A percentile compares a stretch with the other conserved stretches of the same genome.
Evolutionary conservation across 768 basidiomycete species (phyloP).

Genomic region (Porpolomopsis calyptriformis): DNA sequence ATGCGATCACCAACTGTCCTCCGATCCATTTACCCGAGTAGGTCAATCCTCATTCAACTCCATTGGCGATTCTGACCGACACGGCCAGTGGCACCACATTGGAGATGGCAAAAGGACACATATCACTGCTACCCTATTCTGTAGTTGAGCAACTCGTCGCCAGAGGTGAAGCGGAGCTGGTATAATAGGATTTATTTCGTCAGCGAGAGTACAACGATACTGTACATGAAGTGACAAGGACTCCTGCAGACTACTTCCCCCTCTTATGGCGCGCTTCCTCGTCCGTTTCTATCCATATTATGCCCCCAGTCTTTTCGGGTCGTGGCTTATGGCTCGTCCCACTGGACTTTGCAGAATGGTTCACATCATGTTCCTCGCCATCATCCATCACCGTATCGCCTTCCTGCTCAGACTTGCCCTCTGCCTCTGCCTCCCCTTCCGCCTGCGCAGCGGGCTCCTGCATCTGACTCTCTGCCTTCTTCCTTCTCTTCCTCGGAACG

Average conservation of each 20-base stretch:
- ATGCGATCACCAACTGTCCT: slow-evolving; percentile 62
- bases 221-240: too few species aligned
- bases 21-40: slow-evolving; percentile 62
- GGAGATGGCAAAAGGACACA: slow-evolving; percentile 71
- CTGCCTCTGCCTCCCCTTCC: slow-evolving; percentile 27
- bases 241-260: too few species aligned
- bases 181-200: slow-evolving; percentile 25
- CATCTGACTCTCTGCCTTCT: slow-evolving; percentile 20
- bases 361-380: slow-evolving; percentile 31
- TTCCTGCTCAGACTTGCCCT: slow-evolving; percentile 19
- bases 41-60: slow-evolving; percentile 15
- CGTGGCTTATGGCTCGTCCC: not conserved
- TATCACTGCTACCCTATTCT: slow-evolving; percentile 68
- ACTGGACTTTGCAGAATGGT: slow-evolving; percentile 21
- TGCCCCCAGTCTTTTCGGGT: not conserved
- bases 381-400: slow-evolving; percentile 27
- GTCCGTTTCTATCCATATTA: slow-evolving; percentile 7
- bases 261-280: slow-evolving; percentile 37
- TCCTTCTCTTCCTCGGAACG: slow-evolving; percentile 26
- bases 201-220: too few species aligned
- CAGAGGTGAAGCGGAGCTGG: slow-evolving; percentile 66
- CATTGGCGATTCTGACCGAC: slow-evolving; percentile 7
- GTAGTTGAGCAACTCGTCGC: slow-evolving; percentile 65
- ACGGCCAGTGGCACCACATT: slow-evolving; percentile 51
- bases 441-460: slow-evolving; percentile 18